A percentile compares a stretch with the other conserved stretches of the same genome.
These are phyloP conservation scores for Rhizodiscina lignyota DNA, from an alignment of 495 filamentous ascomycete genomes.

Conservation along the genomic window DNA sequence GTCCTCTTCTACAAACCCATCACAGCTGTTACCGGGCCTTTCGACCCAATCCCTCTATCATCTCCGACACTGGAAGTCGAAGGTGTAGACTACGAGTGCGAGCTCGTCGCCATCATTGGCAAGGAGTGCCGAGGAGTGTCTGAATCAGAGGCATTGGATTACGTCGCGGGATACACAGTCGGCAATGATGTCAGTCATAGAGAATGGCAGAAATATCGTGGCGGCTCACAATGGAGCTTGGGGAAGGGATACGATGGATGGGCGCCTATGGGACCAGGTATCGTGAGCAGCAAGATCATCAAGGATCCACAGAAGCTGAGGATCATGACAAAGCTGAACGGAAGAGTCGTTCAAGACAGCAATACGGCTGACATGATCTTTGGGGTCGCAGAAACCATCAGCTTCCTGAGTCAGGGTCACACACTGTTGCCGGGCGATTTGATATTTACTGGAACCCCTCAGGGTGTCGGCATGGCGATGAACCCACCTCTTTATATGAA, in stretches of 20 bases:
- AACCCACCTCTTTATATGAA: slow-evolving; percentile 62
- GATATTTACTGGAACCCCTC: slow-evolving; percentile 74
- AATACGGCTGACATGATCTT: slow-evolving; percentile 75
- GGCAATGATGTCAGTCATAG: slow-evolving; percentile 77
- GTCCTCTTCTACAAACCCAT: slow-evolving; percentile 73
- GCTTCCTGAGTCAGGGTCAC: slow-evolving; percentile 60
- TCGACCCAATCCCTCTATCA: slow-evolving; percentile 50
- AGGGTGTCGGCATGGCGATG: slow-evolving; percentile 64
- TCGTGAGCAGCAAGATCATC: slow-evolving; percentile 51
- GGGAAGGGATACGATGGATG: slow-evolving; percentile 82
- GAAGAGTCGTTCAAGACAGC: slow-evolving; percentile 51
- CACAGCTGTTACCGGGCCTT: slow-evolving; percentile 54
- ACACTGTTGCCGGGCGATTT: slow-evolving; percentile 66
- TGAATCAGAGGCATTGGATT: slow-evolving; percentile 48
- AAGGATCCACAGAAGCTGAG: slow-evolving; percentile 48
- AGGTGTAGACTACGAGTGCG: slow-evolving; percentile 73
- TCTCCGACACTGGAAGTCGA: slow-evolving; percentile 37
- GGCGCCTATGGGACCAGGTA: slow-evolving; percentile 75
- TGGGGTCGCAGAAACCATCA: slow-evolving; percentile 52
- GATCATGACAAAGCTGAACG: slow-evolving; percentile 58
- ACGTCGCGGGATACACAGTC: slow-evolving; percentile 65
- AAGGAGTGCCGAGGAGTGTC: slow-evolving; percentile 51
- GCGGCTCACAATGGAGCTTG: slow-evolving; percentile 65
- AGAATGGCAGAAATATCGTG: slow-evolving; percentile 65
- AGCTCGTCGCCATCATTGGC: slow-evolving; percentile 65